A percentile compares a stretch with the other conserved stretches of the same genome.
Conservation (phyloP, 139 green algal species). For the Nannochloris sp. region DNA sequence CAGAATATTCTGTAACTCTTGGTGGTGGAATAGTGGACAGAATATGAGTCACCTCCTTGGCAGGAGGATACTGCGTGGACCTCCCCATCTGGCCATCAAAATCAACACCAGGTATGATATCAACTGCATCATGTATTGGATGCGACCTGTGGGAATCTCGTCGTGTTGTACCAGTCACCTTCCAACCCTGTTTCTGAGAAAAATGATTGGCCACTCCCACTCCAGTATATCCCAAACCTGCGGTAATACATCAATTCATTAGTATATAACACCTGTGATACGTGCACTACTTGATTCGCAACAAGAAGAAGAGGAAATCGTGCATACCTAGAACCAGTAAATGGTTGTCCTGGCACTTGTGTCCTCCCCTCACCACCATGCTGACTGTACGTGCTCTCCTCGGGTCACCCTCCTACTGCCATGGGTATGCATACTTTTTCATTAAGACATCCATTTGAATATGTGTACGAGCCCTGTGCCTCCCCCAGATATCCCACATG, state of each 20-base stretch:
- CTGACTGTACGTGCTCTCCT: too few relatives aligned
- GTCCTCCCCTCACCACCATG: too few relatives aligned
- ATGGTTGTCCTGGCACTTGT: neutral
- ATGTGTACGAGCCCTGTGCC: too few relatives aligned
- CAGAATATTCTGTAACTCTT: neutral
- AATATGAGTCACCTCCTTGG: conserved; percentile 20
- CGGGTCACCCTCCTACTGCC: too few relatives aligned
- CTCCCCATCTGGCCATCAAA: conserved; percentile 5
- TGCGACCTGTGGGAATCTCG: neutral
- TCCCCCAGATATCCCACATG: too few relatives aligned
- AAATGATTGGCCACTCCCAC: conserved; percentile 12
- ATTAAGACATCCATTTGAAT: too few relatives aligned
- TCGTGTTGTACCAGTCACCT: conserved; percentile 26
- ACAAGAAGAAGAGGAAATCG: neutral
- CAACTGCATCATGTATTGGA: neutral
- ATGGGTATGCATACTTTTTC: too few relatives aligned
- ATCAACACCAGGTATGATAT: neutral
- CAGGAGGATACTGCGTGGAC: neutral
- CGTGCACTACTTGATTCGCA: neutral
- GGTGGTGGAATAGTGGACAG: conserved; percentile 32
- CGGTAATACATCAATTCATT: neutral
- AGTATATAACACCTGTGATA: neutral
- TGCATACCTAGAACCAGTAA: neutral
- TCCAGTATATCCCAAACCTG: conserved; percentile 34
- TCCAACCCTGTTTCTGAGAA: conserved; percentile 19